These are phyloP conservation scores for Leishmania mexicana DNA, from an alignment of 208 protist species.

Conservation along the genomic window DNA sequence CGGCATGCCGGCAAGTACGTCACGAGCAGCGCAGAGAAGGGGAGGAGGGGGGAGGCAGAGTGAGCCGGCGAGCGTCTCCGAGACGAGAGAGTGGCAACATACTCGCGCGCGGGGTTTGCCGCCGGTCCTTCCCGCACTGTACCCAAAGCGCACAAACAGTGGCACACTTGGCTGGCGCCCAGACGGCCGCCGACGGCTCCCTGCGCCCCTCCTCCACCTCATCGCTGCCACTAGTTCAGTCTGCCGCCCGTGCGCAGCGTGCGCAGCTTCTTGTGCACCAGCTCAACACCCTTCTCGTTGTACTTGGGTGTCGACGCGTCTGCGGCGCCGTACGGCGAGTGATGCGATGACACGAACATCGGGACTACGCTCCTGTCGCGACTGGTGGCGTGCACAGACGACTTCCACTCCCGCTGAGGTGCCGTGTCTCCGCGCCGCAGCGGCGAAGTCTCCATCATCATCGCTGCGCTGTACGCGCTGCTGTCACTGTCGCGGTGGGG, in stretches of 20 bases:
- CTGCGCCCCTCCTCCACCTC: neutral
- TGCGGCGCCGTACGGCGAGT: neutral
- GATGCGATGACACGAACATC: neutral
- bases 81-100: too few relatives aligned
- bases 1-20: neutral
- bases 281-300: slow-evolving; percentile 19
- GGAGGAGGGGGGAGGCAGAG: neutral
- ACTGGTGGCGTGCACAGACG: neutral
- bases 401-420: neutral
- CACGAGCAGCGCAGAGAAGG: neutral
- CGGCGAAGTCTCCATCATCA: neutral
- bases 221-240: neutral
- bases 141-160: neutral
- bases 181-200: neutral
- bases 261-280: slow-evolving; percentile 22
- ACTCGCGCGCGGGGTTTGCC: neutral
- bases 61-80: too few relatives aligned
- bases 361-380: neutral
- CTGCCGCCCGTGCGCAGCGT: slow-evolving; percentile 1
- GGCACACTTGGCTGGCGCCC: neutral
- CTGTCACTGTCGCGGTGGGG: neutral
- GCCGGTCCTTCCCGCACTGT: neutral
- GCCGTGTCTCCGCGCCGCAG: neutral
- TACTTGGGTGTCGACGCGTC: neutral
- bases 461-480: neutral